A percentile compares a stretch with the other conserved stretches of the same genome.
Conservation (phyloP, 208 protist genomes). For the Lotmaria passim region DNA sequence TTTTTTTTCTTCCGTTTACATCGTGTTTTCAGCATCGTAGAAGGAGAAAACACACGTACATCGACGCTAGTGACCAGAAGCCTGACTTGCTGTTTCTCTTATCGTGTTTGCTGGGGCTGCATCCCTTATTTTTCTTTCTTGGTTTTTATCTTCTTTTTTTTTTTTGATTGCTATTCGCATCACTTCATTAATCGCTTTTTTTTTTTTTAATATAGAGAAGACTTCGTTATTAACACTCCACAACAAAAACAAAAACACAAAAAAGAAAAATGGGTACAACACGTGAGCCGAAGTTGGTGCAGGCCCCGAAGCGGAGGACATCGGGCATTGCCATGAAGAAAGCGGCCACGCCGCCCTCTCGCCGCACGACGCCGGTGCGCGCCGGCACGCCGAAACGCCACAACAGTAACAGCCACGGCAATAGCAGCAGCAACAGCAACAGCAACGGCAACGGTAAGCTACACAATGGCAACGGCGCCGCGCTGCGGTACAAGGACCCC, state of each 20-base stretch:
- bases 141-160: neutral
- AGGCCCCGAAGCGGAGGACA: slow-evolving; percentile 25
- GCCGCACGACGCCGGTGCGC: slow-evolving; percentile 6
- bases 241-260: neutral
- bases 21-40: slow-evolving; percentile 11
- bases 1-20: slow-evolving; percentile 12
- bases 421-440: too few relatives aligned
- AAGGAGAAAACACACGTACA: too few relatives aligned
- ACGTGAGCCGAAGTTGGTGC: slow-evolving; percentile 71
- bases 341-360: slow-evolving; percentile 5
- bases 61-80: too few relatives aligned
- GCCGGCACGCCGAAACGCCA: slow-evolving; percentile 14
- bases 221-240: too few relatives aligned
- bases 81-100: too few relatives aligned
- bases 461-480: neutral
- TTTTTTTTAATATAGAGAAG: too few relatives aligned
- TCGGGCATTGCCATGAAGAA: neutral
- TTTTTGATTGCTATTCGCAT: too few relatives aligned
- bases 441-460: too few relatives aligned
- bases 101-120: neutral
- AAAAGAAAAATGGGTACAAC: slow-evolving; percentile 26
- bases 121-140: neutral
- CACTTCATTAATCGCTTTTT: too few relatives aligned
- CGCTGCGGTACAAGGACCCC: slow-evolving; percentile 17
- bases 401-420: neutral